These are phyloP conservation scores for Onygena corvina DNA, from an alignment of 2,329 filamentous ascomycete genomes.

Conservation along the genomic window DNA sequence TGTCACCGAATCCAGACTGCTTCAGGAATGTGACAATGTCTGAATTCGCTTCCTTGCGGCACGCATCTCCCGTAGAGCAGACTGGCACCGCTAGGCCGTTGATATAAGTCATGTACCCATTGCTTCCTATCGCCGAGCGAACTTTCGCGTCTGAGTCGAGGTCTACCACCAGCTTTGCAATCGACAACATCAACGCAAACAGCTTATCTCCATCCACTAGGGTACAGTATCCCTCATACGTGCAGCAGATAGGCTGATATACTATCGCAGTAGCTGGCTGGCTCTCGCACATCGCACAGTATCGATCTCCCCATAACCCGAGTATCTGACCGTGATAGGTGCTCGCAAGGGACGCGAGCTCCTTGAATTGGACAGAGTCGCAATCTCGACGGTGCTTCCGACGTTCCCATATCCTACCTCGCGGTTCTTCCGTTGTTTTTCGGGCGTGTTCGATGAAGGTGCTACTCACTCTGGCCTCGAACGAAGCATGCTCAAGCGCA, in stretches of 20 bases:
- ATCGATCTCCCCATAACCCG: slow-evolving; percentile 8
- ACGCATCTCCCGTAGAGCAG: slow-evolving; percentile 11
- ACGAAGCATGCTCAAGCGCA: slow-evolving; percentile 11
- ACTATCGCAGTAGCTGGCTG: slow-evolving; percentile 7
- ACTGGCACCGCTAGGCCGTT: slow-evolving; percentile 14
- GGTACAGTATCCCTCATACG: slow-evolving; percentile 11
- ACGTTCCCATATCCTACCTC: slow-evolving; percentile 8
- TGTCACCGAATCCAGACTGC: slow-evolving; percentile 3
- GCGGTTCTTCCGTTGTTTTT: background rate
- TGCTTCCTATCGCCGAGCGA: slow-evolving; percentile 13
- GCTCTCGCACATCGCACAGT: slow-evolving; percentile 12
- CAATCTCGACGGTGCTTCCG: slow-evolving; percentile 1
- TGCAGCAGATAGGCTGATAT: slow-evolving; percentile 14
- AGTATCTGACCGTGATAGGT: slow-evolving; percentile 11
- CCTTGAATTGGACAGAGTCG: slow-evolving; percentile 9
- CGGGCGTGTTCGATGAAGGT: slow-evolving; percentile 10
- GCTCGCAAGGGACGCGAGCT: slow-evolving; percentile 11
- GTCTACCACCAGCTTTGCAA: slow-evolving; percentile 11
- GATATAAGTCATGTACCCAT: slow-evolving; percentile 8
- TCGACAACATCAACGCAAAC: slow-evolving; percentile 12
- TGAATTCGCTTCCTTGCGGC: slow-evolving; percentile 5
- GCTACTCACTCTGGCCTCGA: slow-evolving; percentile 7
- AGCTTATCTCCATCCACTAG: slow-evolving; percentile 12
- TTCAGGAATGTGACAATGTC: slow-evolving; percentile 1
- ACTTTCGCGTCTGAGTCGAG: slow-evolving; percentile 12